phyloP scores from a whole-genome alignment of 371 early-diverging fungal species.

The Apophysomyces variabilis region DNA sequence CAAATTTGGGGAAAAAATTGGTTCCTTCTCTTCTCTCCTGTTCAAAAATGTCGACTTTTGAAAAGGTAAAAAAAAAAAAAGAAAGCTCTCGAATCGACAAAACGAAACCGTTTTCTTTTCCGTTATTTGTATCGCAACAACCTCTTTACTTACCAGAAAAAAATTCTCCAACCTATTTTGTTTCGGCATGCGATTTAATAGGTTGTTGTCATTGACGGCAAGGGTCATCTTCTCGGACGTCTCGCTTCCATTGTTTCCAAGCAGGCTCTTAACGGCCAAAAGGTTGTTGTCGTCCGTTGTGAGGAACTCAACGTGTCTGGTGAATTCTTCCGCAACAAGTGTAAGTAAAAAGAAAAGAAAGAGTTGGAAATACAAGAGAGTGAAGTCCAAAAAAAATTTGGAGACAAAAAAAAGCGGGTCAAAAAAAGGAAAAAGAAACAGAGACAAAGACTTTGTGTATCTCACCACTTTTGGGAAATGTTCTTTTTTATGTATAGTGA shows the following conservation, averaged over 20 bases:
- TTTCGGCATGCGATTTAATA: conserved; percentile 34
- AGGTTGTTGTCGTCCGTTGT: conserved; percentile 97
- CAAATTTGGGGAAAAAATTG: conserved; percentile 11
- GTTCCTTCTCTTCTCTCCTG: conserved; percentile 26
- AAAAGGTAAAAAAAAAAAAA: conserved; percentile 34
- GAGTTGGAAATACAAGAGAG: neutral
- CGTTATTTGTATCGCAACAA: too few species aligned
- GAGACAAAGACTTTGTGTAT: too few species aligned
- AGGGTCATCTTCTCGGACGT: conserved; percentile 99
- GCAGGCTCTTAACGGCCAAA: conserved; percentile 98
- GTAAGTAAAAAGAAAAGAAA: conserved; percentile 55
- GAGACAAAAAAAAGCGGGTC: neutral
- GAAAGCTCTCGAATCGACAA: neutral
- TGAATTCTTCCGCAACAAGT: conserved; percentile 99
- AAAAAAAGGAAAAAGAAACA: neutral
- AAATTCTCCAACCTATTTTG: conserved; percentile 10
- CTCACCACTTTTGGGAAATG: neutral
- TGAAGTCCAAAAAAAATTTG: neutral
- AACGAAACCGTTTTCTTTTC: neutral
- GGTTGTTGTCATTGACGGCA: conserved; percentile 99
- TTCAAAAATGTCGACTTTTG: conserved; percentile 46
- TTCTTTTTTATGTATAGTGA: conserved; percentile 60
- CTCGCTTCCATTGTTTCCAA: conserved; percentile 99
- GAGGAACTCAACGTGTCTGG: conserved; percentile 99
- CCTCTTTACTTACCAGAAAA: too few species aligned